Conservation (phyloP, 2,329 filamentous ascomycete species). For the Trichoderma sp. region DNA sequence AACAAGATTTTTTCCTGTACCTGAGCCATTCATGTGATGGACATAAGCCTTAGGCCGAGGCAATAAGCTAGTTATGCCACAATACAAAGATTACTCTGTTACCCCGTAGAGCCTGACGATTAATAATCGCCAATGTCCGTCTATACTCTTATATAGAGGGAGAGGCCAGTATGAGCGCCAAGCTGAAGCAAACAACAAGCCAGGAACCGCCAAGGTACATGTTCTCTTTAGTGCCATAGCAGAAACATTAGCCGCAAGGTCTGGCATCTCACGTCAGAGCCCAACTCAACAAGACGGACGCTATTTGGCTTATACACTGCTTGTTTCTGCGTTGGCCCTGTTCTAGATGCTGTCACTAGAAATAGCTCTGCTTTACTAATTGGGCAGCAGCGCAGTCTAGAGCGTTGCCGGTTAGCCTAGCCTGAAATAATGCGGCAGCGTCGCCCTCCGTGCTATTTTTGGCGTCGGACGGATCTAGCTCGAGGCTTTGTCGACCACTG, state of each 20-base stretch:
- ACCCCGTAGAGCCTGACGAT: neutral
- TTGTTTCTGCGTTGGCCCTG: neutral
- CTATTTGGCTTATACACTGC: neutral
- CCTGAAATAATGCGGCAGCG: neutral
- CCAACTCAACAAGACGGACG: neutral
- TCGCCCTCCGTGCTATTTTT: constrained; percentile 17
- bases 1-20: neutral
- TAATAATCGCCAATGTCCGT: neutral
- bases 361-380: neutral
- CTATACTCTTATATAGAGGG: neutral
- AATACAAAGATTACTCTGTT: neutral
- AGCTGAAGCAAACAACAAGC: neutral
- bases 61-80: neutral
- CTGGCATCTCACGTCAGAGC: constrained; percentile 13
- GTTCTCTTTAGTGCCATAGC: neutral
- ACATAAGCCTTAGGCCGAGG: neutral
- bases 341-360: neutral
- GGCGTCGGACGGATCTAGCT: neutral
- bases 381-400: constrained; percentile 2
- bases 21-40: neutral
- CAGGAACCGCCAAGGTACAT: neutral
- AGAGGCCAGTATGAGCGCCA: neutral
- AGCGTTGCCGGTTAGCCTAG: constrained; percentile 1
- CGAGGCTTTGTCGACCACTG: neutral
- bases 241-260: neutral